phyloP scores from a whole-genome alignment of 768 basidiomycete genomes.

The Pleurotus salmoneostramineus region DNA sequence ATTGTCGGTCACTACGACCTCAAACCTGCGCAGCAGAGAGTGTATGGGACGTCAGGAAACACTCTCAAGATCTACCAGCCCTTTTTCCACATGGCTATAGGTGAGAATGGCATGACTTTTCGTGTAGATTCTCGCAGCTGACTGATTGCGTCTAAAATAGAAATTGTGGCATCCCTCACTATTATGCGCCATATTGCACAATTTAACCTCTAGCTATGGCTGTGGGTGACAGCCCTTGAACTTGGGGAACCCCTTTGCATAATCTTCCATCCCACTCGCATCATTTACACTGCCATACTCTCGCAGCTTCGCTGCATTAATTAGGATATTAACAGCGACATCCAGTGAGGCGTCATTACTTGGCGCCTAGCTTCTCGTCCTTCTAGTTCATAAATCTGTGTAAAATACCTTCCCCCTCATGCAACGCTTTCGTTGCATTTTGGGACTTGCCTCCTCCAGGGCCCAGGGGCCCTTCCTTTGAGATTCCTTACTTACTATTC shows the following conservation, averaged over 20 bases:
- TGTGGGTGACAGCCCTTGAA: no score
- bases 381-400: no score
- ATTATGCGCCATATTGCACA: slow-evolving; percentile 64
- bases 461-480: background rate
- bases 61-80: slow-evolving; percentile 43
- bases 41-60: slow-evolving; percentile 47
- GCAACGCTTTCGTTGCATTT: background rate
- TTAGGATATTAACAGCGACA: background rate
- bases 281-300: background rate
- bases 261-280: slow-evolving; percentile 1
- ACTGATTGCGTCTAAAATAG: slow-evolving; percentile 21
- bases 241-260: slow-evolving; percentile 22
- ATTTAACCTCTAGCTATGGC: slow-evolving; percentile 32
- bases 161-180: slow-evolving; percentile 53
- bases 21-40: slow-evolving; percentile 31
- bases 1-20: slow-evolving; percentile 19
- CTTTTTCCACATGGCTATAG: slow-evolving; percentile 32
- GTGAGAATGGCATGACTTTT: slow-evolving; percentile 27
- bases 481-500: no score
- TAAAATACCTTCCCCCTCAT: background rate
- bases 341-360: no score
- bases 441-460: background rate
- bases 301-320: background rate
- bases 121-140: slow-evolving; percentile 22
- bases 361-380: no score